Conservation (phyloP, 306 rosid species). For the Albizia julibrissin region DNA sequence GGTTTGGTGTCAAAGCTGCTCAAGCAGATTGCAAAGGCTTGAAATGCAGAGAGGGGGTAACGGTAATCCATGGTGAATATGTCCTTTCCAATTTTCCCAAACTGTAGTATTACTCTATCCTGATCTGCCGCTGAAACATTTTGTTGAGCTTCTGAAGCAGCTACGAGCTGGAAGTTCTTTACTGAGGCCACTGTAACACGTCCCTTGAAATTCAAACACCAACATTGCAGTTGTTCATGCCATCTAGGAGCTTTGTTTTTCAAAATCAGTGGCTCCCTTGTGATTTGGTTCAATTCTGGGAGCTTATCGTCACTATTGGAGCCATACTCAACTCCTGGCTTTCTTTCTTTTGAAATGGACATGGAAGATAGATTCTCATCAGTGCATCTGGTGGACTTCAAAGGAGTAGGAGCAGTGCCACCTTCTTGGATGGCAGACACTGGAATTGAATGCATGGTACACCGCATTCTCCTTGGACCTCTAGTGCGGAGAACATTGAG, state of each 20-base stretch:
- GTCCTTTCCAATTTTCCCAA: slow-evolving; percentile 93
- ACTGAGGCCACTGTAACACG: slow-evolving; percentile 94
- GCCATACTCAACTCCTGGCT: slow-evolving; percentile 44
- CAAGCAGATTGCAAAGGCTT: slow-evolving; percentile 91
- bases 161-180: slow-evolving; percentile 95
- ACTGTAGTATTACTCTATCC: slow-evolving; percentile 84
- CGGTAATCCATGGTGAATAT: slow-evolving; percentile 97
- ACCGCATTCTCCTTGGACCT: slow-evolving; percentile 93
- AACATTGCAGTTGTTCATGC: slow-evolving; percentile 95
- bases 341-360: slow-evolving; percentile 48
- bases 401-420: slow-evolving; percentile 83
- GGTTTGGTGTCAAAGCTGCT: slow-evolving; percentile 99
- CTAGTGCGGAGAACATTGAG: slow-evolving; percentile 92
- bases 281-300: slow-evolving; percentile 29
- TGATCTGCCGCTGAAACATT: slow-evolving; percentile 69
- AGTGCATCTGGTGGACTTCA: slow-evolving; percentile 46
- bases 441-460: slow-evolving; percentile 77
- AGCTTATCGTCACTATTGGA: slow-evolving; percentile 31
- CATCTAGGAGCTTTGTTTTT: slow-evolving; percentile 90
- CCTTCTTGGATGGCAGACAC: slow-evolving; percentile 75
- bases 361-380: slow-evolving; percentile 35
- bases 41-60: slow-evolving; percentile 94
- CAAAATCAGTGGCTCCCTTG: slow-evolving; percentile 62
- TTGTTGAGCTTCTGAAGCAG: slow-evolving; percentile 65
- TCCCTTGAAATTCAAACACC: slow-evolving; percentile 98